Evolutionary conservation across 192 early-diverging fungal genomes (phyloP), one percentile per base, ranked within the genome.

Genomic region (Gigaspora rosea): DNA sequence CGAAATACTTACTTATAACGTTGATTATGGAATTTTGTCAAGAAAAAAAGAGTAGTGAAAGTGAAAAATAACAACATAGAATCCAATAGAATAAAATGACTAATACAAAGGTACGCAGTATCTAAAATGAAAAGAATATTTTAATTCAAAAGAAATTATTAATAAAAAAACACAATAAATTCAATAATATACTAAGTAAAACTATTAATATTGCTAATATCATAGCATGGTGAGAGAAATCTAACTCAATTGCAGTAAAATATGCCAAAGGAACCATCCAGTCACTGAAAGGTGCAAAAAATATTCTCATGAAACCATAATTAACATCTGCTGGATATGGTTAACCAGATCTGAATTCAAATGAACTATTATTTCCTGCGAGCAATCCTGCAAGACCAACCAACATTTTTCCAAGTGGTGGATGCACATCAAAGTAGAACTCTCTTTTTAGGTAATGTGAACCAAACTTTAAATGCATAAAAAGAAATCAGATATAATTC

Each of bases 381-480:
- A 99, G 65, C 0, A 88, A 68, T 51, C 94, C 98, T 3, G 95
- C 88, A 18, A 98, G 81, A 1, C 92, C 96, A 22, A 96, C 89
- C 32, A 99, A 85, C 88, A 98, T 98, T 85, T 99, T 99, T 56
- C 97, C 97, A 71, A 98, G 83, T 6, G 98, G 97, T 41, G 98
- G 98, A 79, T 99, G 98, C 1, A 99, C 97, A 84, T 99, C 98
- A 80, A 95, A 95, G 78, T 98, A 99, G 76, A 98, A 99, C 56
- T 94, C 93, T 32, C 88, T 82, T 71, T 97, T 96, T 54, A 99
- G 80, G 83, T 99, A 99, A 80, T 95, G 86, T 10, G 92, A 94
- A 18, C 92, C 98, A 85, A 99, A 99, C 88, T 97, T 47, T 80
- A 82, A 61, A 22, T 27, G 41, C 5, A 3, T 36, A 73, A 75